Base-by-base conservation (phyloP, 176 grass and related monocot species). In the Puccinellia tenuiflora region DNA sequence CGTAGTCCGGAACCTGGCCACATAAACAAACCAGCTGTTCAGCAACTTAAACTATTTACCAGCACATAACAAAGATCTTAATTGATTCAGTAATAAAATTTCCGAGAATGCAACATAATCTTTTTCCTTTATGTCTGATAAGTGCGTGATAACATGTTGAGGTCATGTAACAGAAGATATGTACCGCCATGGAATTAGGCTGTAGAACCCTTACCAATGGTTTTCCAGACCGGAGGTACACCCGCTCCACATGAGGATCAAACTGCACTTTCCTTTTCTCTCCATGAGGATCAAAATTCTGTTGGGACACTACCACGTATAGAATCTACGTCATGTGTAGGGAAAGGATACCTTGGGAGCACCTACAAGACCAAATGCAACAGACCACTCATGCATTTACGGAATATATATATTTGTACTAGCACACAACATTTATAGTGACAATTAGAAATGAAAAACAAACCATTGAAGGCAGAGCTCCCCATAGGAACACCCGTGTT, bases 391-490 rank as follows among this genome's bases (percentile, higher is more conserved):
- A 18, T 42, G 3, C 25, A 0, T 9, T 26, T 17, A 31, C 4
- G n/a, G n/a, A n/a, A 34, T 4, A 34, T 34, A 10, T 4, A 64
- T 1, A 69, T 42, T 6, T 37, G 21, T 38, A 53, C 5, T 34
- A 34, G 33, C 2, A 34, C 21, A 75, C 10, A 54, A 8, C 33
- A 53, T 78, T 73, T 21, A 52, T 6, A 60, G 16, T 6, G 9
- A 8, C 53, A 52, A 33, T 34, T 34, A 4, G 21, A 17, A 24
- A 71, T 7, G 33, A 48, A 54, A n/a, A 50, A 78, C 73, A 84
- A n/a, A 97, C 95, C 95, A 94, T 85, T 5, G 86, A 75, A 38
- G 95, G 86, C n/a, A 86, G 82, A 72, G 90, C 90, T 63, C 95
- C 95, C 88, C n/a, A n/a, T n/a, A n/a, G n/a, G n/a, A n/a, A n/a